phyloP scores from a whole-genome alignment of 352 stramenopile species.

The Plasmopara muralis region DNA sequence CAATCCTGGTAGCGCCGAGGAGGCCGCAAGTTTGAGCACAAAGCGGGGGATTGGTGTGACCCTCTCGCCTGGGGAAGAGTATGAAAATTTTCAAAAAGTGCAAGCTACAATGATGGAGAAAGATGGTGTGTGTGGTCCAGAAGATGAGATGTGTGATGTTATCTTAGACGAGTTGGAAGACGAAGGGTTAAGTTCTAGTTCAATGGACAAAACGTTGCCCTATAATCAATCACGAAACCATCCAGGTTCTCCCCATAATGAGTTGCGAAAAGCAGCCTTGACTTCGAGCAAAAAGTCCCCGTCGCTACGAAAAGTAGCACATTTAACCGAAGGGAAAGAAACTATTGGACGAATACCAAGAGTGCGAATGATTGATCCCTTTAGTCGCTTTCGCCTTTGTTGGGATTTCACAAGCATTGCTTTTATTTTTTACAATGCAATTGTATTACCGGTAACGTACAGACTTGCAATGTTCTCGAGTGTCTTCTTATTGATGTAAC shows the following conservation, averaged over 20 bases:
- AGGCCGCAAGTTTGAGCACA: constrained; percentile 9
- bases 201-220: too few relatives aligned
- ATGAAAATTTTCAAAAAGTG: constrained; percentile 65
- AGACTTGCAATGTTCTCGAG: neutral
- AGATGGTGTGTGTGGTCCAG: constrained; percentile 13
- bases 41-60: constrained; percentile 51
- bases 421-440: constrained; percentile 74
- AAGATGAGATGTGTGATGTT: constrained; percentile 9
- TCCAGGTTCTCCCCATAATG: too few relatives aligned
- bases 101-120: constrained; percentile 26
- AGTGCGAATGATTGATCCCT: constrained; percentile 49
- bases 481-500: constrained; percentile 2
- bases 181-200: too few relatives aligned
- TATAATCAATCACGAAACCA: too few relatives aligned
- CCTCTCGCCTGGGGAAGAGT: constrained; percentile 60
- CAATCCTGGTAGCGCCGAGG: too few relatives aligned
- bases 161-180: too few relatives aligned
- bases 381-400: constrained; percentile 43
- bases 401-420: constrained; percentile 64
- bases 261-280: too few relatives aligned
- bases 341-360: constrained; percentile 16
- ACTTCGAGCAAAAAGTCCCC: too few relatives aligned
- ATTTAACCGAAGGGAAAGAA: constrained; percentile 12
- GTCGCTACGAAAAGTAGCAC: too few relatives aligned
- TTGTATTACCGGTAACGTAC: constrained; percentile 45